These are phyloP conservation scores for Aspergillus incahuasiensis DNA, from an alignment of 495 filamentous ascomycete genomes.

Conservation along the genomic window DNA sequence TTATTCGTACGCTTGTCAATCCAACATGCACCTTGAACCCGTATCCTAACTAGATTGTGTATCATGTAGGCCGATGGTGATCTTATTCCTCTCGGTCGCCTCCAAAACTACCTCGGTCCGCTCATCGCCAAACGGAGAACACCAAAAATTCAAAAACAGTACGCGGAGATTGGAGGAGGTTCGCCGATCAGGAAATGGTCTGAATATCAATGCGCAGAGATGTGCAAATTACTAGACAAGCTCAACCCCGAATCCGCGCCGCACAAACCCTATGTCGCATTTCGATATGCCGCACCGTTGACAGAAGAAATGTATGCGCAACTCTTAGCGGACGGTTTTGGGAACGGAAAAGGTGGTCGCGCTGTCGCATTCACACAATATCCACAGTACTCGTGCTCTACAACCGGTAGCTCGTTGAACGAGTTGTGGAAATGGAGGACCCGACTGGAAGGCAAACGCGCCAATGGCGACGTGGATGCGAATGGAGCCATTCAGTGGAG, in stretches of 20 bases:
- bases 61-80: slow-evolving; percentile 74
- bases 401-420: slow-evolving; percentile 92
- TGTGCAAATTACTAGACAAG: slow-evolving; percentile 93
- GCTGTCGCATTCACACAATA: slow-evolving; percentile 98
- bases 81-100: slow-evolving; percentile 88
- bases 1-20: slow-evolving; percentile 67
- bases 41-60: not conserved
- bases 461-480: slow-evolving; percentile 42
- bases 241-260: slow-evolving; percentile 89
- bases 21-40: not conserved
- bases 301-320: slow-evolving; percentile 88
- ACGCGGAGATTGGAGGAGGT: slow-evolving; percentile 90
- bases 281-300: slow-evolving; percentile 89
- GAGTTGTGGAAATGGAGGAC: slow-evolving; percentile 96
- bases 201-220: slow-evolving; percentile 83
- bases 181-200: slow-evolving; percentile 98
- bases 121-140: slow-evolving; percentile 82
- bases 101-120: slow-evolving; percentile 87
- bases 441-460: slow-evolving; percentile 73
- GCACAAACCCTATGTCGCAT: slow-evolving; percentile 98
- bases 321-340: slow-evolving; percentile 84
- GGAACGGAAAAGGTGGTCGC: slow-evolving; percentile 75
- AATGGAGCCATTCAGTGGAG: slow-evolving; percentile 84
- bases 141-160: slow-evolving; percentile 93
- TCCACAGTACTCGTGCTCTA: slow-evolving; percentile 98